A percentile compares a stretch with the other conserved stretches of the same genome.
Evolutionary conservation across 768 basidiomycete species (phyloP).

Genomic region (Amanita muscaria): DNA sequence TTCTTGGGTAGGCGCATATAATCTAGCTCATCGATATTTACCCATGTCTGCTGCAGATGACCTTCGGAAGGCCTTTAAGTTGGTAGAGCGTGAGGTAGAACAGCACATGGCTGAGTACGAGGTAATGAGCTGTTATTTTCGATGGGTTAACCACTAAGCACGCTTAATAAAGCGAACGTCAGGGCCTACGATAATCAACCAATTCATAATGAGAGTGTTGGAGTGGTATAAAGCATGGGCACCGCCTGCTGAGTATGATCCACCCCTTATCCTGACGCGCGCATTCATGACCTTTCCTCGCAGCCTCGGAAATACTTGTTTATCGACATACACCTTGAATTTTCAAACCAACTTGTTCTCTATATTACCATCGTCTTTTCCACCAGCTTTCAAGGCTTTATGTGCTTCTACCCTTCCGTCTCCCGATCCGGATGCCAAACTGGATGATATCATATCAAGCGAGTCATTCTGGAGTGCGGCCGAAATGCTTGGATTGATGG

Average conservation of each 20-base stretch:
- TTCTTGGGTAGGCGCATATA: conserved; percentile 49
- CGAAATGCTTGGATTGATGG: conserved; percentile 64
- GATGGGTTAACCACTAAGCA: not conserved
- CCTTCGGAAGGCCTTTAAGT: conserved; percentile 46
- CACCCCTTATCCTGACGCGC: not conserved
- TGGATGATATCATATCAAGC: conserved; percentile 4
- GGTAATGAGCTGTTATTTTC: conserved; percentile 26
- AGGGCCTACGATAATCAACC: conserved; percentile 40
- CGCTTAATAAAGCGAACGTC: conserved; percentile 29
- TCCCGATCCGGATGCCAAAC: conserved; percentile 11
- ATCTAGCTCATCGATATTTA: no score
- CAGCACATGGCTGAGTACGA: conserved; percentile 53
- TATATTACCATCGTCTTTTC: conserved; percentile 57
- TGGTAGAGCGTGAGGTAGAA: conserved; percentile 54
- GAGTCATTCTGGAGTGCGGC: conserved; percentile 46
- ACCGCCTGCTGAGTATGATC: conserved; percentile 52
- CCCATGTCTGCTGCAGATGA: conserved; percentile 37
- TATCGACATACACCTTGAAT: conserved; percentile 50
- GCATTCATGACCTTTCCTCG: not conserved
- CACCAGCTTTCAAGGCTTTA: conserved; percentile 58
- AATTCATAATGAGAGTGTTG: conserved; percentile 49
- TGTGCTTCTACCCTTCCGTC: conserved; percentile 49
- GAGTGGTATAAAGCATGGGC: conserved; percentile 76
- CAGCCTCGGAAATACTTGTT: conserved; percentile 55
- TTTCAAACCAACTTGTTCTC: conserved; percentile 76